phyloP scores from a whole-genome alignment of 441 rosid genomes.

The Pelargonium citronellum region DNA sequence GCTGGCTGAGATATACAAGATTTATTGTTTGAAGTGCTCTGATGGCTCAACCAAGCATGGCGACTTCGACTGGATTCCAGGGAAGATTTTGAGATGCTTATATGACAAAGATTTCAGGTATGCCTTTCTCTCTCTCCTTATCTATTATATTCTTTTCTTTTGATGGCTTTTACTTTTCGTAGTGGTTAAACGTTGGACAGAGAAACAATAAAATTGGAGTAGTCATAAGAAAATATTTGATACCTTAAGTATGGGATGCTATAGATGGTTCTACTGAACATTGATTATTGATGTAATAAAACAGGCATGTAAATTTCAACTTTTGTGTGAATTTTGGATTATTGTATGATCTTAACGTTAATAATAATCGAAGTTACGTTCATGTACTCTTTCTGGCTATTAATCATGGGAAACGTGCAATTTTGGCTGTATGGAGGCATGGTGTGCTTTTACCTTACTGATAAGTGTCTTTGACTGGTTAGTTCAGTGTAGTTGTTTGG shows the following conservation, averaged over 20 bases:
- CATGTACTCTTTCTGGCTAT: neutral
- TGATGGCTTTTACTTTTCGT: neutral
- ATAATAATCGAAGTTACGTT: neutral
- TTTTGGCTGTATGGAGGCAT: neutral
- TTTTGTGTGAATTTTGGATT: too few relatives aligned
- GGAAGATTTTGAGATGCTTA: constrained; percentile 83
- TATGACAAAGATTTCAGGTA: constrained; percentile 97
- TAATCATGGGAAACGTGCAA: neutral
- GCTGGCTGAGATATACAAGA: constrained; percentile 72
- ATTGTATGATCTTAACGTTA: neutral
- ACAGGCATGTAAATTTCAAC: too few relatives aligned
- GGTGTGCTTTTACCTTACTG: neutral
- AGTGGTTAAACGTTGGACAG: neutral
- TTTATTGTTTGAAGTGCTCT: constrained; percentile 48
- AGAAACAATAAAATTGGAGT: neutral
- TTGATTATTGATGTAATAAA: too few relatives aligned
- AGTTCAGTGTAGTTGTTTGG: neutral
- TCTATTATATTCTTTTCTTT: neutral
- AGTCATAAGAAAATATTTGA: neutral
- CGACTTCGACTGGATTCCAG: constrained; percentile 94
- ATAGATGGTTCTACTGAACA: neutral
- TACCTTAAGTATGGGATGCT: neutral
- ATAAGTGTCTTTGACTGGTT: neutral
- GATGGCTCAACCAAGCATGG: constrained; percentile 41
- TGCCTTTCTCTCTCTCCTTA: neutral